Evolutionary conservation across 169 alveolate species (phyloP).

Genomic region (Plasmodium relictum): DNA sequence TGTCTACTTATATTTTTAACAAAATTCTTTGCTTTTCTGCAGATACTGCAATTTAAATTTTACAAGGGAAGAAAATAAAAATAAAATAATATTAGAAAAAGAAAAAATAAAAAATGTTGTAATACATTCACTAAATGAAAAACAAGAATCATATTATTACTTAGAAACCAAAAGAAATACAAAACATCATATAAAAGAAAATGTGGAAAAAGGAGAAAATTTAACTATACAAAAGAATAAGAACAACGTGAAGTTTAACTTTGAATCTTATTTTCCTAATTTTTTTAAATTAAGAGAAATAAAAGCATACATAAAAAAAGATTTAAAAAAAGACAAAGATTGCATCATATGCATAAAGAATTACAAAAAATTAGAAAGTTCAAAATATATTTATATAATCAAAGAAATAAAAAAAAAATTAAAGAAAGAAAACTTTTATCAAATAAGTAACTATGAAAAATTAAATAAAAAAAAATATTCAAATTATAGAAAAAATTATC

Average conservation of each 20-base stretch:
- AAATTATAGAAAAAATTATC: not conserved
- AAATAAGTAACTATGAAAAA: not conserved
- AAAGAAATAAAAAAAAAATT: constrained; percentile 3
- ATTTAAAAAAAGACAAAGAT: not conserved
- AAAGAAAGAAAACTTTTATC: constrained; percentile 18
- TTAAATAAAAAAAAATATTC: not conserved
- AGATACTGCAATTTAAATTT: constrained; percentile 24
- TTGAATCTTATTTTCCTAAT: constrained; percentile 52
- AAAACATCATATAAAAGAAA: not conserved
- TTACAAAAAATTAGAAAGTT: constrained; percentile 39
- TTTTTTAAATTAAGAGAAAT: constrained; percentile 24
- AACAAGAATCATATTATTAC: constrained; percentile 1
- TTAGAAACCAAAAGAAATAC: not conserved
- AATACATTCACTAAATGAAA: constrained; percentile 14
- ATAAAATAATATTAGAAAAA: not conserved
- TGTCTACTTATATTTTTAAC: not conserved
- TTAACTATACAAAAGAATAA: not conserved
- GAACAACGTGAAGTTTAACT: not conserved
- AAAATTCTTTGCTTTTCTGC: not conserved
- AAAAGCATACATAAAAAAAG: constrained; percentile 29
- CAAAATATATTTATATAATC: constrained; percentile 44
- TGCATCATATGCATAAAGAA: constrained; percentile 21
- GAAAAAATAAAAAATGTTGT: constrained; percentile 45
- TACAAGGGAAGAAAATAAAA: not conserved
- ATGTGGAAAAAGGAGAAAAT: not conserved